Evolutionary conservation across 352 stramenopile species (phyloP).

Genomic region (Plasmopara viticola): DNA sequence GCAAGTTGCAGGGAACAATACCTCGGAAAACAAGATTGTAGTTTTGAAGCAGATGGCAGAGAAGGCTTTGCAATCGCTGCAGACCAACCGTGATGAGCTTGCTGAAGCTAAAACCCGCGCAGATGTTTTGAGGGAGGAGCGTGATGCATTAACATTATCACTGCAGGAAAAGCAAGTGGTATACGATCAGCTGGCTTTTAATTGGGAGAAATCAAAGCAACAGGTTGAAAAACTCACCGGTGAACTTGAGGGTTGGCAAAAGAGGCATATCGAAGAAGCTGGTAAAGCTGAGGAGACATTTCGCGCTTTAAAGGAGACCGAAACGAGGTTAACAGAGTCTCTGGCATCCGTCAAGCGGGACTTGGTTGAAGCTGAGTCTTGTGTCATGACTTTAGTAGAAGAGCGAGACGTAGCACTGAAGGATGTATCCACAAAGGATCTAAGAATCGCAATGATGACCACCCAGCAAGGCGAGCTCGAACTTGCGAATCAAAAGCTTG

Average conservation of each 20-base stretch:
- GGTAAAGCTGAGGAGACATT: constrained; percentile 12
- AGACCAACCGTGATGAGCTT: constrained; percentile 19
- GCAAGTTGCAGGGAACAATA: constrained; percentile 19
- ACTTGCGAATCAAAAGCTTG: constrained; percentile 21
- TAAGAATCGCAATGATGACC: constrained; percentile 34
- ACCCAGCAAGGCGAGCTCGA: constrained; percentile 26
- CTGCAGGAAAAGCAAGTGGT: constrained; percentile 16
- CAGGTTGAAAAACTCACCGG: constrained; percentile 19
- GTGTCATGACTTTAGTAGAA: constrained; percentile 26
- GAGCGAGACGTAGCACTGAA: constrained; percentile 28
- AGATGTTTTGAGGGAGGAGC: constrained; percentile 16
- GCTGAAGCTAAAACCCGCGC: constrained; percentile 19
- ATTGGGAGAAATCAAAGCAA: constrained; percentile 17
- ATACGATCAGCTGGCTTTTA: constrained; percentile 8
- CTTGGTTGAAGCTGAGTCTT: constrained; percentile 26
- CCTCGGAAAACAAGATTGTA: constrained; percentile 24
- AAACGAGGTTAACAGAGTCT: constrained; percentile 13
- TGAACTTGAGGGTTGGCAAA: constrained; percentile 12
- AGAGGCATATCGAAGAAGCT: constrained; percentile 11
- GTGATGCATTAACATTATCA: constrained; percentile 14
- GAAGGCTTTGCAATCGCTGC: constrained; percentile 27
- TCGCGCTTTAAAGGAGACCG: constrained; percentile 11
- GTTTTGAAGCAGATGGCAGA: constrained; percentile 30
- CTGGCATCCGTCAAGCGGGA: constrained; percentile 17
- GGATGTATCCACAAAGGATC: constrained; percentile 22